Evolutionary conservation across 192 early-diverging fungal species (phyloP), one percentile per base, ranked within the genome.

Genomic region (Paraglomus occultum): DNA sequence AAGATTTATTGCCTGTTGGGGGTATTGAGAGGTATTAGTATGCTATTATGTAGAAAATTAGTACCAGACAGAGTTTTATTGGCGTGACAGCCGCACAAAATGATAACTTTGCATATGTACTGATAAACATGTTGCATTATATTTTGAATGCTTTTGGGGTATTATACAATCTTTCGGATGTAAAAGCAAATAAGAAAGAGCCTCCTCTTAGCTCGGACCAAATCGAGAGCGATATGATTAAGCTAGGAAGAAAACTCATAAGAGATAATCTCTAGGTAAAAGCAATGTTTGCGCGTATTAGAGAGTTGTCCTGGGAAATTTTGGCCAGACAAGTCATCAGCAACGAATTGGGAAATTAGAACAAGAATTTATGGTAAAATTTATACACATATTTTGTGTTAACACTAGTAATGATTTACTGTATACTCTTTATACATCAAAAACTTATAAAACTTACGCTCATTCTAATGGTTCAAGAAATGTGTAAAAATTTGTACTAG

Each of bases 81-180:
- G 53, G 53, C 53, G 53, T 55, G 53, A 55, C 53, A 23, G 53
- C 53, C 53, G 53, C 53, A 55, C 53, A 55, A 55, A 55, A 55
- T 55, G 53, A 55, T 55, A 55, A 55, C 53, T 55, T 55, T 55
- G 53, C 53, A 55, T 55, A 55, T 55, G 53, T 55, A 11, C 53
- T 55, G 53, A 55, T 55, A 55, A 55, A 55, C 23, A 7, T 55
- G 23, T 55, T 55, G n/a, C 15, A 20, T 55, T 55, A 55, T 15
- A 20, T 55, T 55, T 15, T 20, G 23, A 23, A 55, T 55, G 53
- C 53, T 55, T 55, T 55, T 23, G 53, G 23, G 53, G 17, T 17
- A 55, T 55, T 55, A 23, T 55, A 55, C 53, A 23, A 55, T 55
- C 53, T 55, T 17, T 8, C 8, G 17, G 53, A 20, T 55, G 53